phyloP scores from a whole-genome alignment of 148 eudicot species.

The Rhododendron mucronatum region DNA sequence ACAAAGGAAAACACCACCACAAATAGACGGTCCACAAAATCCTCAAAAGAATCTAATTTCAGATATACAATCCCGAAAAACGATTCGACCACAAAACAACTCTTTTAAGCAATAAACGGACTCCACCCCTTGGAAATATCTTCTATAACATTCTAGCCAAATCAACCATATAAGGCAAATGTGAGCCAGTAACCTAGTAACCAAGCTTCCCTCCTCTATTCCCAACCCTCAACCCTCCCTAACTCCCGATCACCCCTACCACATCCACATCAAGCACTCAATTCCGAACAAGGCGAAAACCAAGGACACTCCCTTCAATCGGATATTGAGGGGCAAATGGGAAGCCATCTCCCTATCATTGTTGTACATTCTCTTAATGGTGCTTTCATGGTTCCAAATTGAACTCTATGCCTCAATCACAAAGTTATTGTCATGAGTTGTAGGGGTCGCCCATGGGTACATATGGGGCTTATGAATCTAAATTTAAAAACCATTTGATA shows the following conservation, averaged over 20 bases:
- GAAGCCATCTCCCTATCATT: background rate
- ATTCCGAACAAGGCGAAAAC: background rate
- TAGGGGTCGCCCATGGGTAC: background rate
- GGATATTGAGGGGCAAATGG: background rate
- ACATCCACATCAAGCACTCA: background rate
- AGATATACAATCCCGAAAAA: background rate
- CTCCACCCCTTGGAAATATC: background rate
- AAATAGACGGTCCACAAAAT: background rate
- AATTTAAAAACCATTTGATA: background rate
- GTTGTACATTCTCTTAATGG: background rate
- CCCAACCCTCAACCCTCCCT: background rate
- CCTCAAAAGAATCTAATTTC: background rate
- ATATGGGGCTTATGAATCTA: background rate
- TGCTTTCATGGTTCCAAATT: background rate
- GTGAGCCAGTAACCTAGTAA: background rate
- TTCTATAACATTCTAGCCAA: background rate
- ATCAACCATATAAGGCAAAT: background rate
- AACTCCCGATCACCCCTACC: background rate
- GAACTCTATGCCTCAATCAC: background rate
- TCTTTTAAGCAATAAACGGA: background rate
- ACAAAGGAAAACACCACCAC: background rate
- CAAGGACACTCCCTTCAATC: background rate
- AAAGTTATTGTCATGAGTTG: background rate
- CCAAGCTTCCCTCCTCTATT: background rate
- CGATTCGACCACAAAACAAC: background rate